Percentiles rank a stretch among this genome's conserved stretches.
Evolutionary conservation across 345 rosid genomes (phyloP).

Genomic region (Limnanthes douglasii): DNA sequence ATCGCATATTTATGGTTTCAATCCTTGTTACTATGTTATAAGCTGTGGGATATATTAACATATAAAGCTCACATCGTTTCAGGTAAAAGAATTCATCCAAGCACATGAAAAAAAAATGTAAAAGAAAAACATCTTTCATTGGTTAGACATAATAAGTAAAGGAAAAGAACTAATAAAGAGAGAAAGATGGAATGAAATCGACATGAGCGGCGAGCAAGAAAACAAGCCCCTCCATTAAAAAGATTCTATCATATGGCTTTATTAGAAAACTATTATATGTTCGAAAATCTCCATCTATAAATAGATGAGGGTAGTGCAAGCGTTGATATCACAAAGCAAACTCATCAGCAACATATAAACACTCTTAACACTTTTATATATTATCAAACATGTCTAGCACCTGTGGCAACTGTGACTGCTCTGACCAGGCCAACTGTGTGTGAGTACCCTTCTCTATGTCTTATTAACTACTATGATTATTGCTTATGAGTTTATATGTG

Average conservation of each 20-base stretch:
- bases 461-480: too few relatives aligned
- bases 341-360: neutral
- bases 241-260: conserved; percentile 35
- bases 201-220: conserved; percentile 47
- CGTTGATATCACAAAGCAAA: conserved; percentile 8
- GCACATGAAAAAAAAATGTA: too few relatives aligned
- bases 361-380: neutral
- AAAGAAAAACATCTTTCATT: too few relatives aligned
- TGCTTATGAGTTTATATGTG: neutral
- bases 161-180: neutral
- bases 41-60: too few relatives aligned
- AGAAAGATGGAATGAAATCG: conserved; percentile 17
- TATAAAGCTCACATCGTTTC: too few relatives aligned
- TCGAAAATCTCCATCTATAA: conserved; percentile 42
- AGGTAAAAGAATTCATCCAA: too few relatives aligned
- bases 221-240: conserved; percentile 21
- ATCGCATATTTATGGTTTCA: too few relatives aligned
- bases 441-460: too few relatives aligned
- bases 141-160: too few relatives aligned
- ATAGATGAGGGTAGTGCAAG: conserved; percentile 7
- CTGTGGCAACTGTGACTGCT: conserved; percentile 74
- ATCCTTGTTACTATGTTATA: too few relatives aligned
- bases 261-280: too few relatives aligned
- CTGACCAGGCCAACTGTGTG: conserved; percentile 69
- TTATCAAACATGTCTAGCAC: conserved; percentile 39